phyloP scores from a whole-genome alignment of 2,329 filamentous ascomycete genomes.

The Cordyceps cicadae region DNA sequence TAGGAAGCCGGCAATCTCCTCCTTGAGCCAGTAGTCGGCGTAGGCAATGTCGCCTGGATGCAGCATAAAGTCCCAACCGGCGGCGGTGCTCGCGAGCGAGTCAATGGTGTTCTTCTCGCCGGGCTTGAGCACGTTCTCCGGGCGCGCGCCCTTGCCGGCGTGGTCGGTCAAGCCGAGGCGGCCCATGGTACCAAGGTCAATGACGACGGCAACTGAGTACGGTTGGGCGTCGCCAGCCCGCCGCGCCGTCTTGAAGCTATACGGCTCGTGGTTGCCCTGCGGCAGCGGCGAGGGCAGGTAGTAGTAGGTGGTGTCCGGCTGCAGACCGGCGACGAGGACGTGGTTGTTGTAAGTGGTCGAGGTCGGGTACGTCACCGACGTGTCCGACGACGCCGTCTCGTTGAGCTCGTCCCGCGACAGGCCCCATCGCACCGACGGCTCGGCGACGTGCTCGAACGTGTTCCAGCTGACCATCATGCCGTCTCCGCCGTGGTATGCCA shows the following conservation, averaged over 20 bases:
- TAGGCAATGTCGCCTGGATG: constrained; percentile 9
- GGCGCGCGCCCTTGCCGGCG: constrained; percentile 1
- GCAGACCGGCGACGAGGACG: constrained; percentile 7
- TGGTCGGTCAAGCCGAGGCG: constrained; percentile 10
- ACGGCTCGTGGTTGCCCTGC: background rate
- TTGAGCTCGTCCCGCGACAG: constrained; percentile 16
- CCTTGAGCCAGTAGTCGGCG: constrained; percentile 8
- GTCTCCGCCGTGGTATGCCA: background rate
- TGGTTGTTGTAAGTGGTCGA: constrained; percentile 25
- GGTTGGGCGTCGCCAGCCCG: background rate
- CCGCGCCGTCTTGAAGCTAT: background rate
- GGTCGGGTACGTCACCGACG: constrained; percentile 24
- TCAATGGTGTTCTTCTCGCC: background rate
- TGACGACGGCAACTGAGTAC: background rate
- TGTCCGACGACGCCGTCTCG: constrained; percentile 18
- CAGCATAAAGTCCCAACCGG: background rate
- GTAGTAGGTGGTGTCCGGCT: constrained; percentile 8
- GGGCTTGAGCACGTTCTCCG: background rate
- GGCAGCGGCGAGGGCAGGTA: constrained; percentile 2
- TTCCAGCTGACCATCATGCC: constrained; percentile 26
- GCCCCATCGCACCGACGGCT: constrained; percentile 24
- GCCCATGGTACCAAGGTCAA: constrained; percentile 14
- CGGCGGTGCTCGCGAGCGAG: background rate
- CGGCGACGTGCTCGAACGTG: constrained; percentile 21
- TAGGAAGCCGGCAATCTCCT: background rate